These are phyloP conservation scores for Chrysoporthe deuterocubensis DNA, from an alignment of 2,329 filamentous ascomycete species.

Conservation along the genomic window DNA sequence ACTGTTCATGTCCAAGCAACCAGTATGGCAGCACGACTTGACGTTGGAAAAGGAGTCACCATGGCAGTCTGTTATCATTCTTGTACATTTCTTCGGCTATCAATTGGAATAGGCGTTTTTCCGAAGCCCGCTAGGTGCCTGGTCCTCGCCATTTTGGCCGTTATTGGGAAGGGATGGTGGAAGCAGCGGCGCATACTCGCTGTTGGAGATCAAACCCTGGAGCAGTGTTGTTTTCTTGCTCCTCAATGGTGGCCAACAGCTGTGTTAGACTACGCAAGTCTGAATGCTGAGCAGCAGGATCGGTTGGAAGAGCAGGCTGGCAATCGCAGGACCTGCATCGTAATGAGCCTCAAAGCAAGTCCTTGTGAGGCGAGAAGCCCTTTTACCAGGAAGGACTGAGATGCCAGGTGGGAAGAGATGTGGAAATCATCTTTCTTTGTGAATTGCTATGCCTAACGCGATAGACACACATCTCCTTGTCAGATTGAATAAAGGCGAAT, in stretches of 20 bases:
- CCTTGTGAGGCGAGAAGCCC: neutral
- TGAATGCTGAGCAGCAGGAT: neutral
- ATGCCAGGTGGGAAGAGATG: slow-evolving; percentile 16
- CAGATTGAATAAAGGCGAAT: slow-evolving; percentile 30
- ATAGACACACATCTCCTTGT: slow-evolving; percentile 26
- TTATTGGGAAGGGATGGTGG: neutral
- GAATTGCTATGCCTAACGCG: slow-evolving; percentile 14
- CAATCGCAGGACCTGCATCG: slow-evolving; percentile 12
- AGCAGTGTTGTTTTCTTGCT: neutral
- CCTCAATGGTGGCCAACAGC: neutral
- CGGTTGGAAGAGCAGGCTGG: neutral
- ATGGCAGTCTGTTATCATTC: slow-evolving; percentile 17
- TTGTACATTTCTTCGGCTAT: slow-evolving; percentile 26
- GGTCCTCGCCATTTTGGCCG: neutral
- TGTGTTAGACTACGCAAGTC: neutral
- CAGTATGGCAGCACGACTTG: neutral
- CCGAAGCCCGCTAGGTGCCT: slow-evolving; percentile 11
- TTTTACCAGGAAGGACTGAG: slow-evolving; percentile 5
- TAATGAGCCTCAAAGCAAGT: slow-evolving; percentile 16
- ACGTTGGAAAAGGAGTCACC: slow-evolving; percentile 21
- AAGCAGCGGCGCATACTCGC: neutral
- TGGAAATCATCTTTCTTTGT: slow-evolving; percentile 22
- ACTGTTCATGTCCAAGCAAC: too few species aligned
- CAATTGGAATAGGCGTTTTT: slow-evolving; percentile 25
- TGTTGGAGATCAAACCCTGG: neutral